Conservation (phyloP, 805 yeast genomes). For the Zygotorulaspora sp. region DNA sequence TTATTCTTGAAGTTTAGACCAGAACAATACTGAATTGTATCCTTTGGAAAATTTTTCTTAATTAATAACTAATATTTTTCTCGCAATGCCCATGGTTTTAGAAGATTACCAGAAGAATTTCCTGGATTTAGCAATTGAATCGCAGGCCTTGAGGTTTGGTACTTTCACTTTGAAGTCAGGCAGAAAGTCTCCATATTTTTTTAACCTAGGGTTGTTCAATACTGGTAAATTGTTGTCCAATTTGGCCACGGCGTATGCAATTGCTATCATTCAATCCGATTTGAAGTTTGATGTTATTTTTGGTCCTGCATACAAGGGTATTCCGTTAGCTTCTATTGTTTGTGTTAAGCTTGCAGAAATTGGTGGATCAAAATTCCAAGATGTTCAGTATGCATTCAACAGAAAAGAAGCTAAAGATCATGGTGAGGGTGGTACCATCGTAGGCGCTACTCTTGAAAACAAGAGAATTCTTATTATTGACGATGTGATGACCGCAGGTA, state of each 20-base stretch:
- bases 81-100: conserved; percentile 24
- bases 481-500: conserved; percentile 98
- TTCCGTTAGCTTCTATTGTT: conserved; percentile 89
- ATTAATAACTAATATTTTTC: not conserved
- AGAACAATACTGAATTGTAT: too few relatives aligned
- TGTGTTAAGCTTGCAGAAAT: conserved; percentile 89
- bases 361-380: conserved; percentile 70
- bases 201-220: conserved; percentile 86
- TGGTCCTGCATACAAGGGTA: conserved; percentile 98
- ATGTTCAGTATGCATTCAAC: conserved; percentile 86
- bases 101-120: conserved; percentile 59
- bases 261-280: conserved; percentile 75
- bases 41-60: not conserved
- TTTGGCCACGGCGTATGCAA: conserved; percentile 84
- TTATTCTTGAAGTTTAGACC: too few relatives aligned
- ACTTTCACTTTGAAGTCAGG: conserved; percentile 88
- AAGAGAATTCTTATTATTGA: conserved; percentile 83
- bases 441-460: conserved; percentile 70
- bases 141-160: conserved; percentile 83
- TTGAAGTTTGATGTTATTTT: conserved; percentile 84
- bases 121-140: conserved; percentile 75
- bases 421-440: conserved; percentile 96
- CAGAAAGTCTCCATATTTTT: conserved; percentile 90
- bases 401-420: conserved; percentile 96
- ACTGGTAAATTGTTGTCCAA: conserved; percentile 75